A percentile compares a stretch with the other conserved stretches of the same genome.
Conservation (phyloP, 768 basidiomycete species). For the Russula sp. region DNA sequence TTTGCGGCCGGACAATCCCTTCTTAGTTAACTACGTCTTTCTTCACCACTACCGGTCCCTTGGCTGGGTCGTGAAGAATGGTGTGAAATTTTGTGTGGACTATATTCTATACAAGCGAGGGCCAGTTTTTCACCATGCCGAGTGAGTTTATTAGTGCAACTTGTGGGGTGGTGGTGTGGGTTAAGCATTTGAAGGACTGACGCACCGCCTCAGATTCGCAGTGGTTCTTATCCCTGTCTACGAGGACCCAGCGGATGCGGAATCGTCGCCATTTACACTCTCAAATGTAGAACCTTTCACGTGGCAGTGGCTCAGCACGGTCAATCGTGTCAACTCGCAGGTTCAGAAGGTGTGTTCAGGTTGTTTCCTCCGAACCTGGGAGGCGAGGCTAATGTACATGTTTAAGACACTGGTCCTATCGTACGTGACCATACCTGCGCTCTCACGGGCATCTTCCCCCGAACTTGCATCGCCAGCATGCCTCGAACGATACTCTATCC, state of each 20-base stretch:
- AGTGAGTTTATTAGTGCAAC: slow-evolving; percentile 50
- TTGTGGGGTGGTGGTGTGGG: not conserved
- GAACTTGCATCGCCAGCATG: slow-evolving; percentile 66
- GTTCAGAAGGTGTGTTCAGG: slow-evolving; percentile 75
- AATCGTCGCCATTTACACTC: slow-evolving; percentile 55
- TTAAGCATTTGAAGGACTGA: not conserved
- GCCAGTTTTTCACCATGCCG: slow-evolving; percentile 92
- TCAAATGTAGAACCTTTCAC: slow-evolving; percentile 66
- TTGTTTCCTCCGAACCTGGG: not conserved
- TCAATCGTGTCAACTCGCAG: slow-evolving; percentile 94
- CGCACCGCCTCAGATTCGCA: slow-evolving; percentile 59
- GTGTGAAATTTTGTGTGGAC: slow-evolving; percentile 97
- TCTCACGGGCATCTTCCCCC: slow-evolving; percentile 45
- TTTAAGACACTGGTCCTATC: slow-evolving; percentile 79
- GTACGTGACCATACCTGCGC: slow-evolving; percentile 89
- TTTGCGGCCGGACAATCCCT: slow-evolving; percentile 79
- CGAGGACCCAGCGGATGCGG: slow-evolving; percentile 70
- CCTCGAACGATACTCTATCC: slow-evolving; percentile 68
- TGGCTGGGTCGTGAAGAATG: slow-evolving; percentile 94
- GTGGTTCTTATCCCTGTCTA: slow-evolving; percentile 88
- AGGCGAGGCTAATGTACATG: not conserved
- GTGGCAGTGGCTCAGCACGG: slow-evolving; percentile 96
- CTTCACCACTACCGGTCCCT: slow-evolving; percentile 95
- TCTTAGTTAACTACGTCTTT: slow-evolving; percentile 80
- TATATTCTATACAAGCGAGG: slow-evolving; percentile 92